Conservation (phyloP, 1,139 yeast genomes). For the Groenewaldozyma auringiensis region DNA sequence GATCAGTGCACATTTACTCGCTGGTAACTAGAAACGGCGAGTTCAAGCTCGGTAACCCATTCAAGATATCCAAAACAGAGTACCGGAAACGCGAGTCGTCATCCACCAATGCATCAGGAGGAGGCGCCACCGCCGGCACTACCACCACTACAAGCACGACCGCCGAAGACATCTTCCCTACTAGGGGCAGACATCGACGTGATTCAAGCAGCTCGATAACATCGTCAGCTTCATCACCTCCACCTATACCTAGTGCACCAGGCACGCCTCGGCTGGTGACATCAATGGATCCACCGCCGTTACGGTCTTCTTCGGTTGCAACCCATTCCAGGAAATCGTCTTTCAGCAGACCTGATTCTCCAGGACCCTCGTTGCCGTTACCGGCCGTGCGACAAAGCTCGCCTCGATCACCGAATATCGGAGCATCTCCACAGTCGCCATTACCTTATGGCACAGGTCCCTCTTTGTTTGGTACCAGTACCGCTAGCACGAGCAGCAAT, state of each 20-base stretch:
- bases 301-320: conserved; percentile 8
- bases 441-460: conserved; percentile 2
- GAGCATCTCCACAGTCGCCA: conserved; percentile 6
- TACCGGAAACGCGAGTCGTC: conserved; percentile 22
- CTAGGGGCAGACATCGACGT: conserved; percentile 2
- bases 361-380: conserved; percentile 28
- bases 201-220: conserved; percentile 9
- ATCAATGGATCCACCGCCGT: conserved; percentile 24
- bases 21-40: conserved; percentile 31
- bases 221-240: conserved; percentile 3
- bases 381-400: conserved; percentile 38
- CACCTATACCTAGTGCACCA: conserved; percentile 10
- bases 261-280: conserved; percentile 12
- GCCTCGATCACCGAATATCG: conserved; percentile 14
- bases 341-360: conserved; percentile 21
- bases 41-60: conserved; percentile 36
- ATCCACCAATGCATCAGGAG: not conserved
- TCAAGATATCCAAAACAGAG: conserved; percentile 39
- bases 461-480: not conserved
- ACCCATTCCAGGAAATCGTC: conserved; percentile 26
- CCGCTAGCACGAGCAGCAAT: not conserved
- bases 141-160: not conserved
- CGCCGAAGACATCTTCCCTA: not conserved
- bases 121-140: not conserved
- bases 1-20: conserved; percentile 63